A percentile compares a stretch with the other conserved stretches of the same genome.
These are phyloP conservation scores for Xylaria arbuscula DNA, from an alignment of 2,329 filamentous ascomycete genomes.

Conservation along the genomic window DNA sequence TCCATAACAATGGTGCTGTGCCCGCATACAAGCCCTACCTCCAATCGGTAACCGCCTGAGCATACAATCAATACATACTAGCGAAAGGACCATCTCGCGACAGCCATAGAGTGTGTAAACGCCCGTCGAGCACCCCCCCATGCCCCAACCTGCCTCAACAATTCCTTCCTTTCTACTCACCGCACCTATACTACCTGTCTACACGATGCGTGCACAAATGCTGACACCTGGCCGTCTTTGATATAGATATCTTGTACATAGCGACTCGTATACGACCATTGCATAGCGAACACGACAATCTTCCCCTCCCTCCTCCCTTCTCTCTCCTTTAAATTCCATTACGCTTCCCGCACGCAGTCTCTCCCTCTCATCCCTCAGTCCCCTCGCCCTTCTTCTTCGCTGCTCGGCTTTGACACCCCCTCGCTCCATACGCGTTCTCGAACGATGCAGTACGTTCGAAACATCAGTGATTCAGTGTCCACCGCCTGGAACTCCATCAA, in stretches of 20 bases:
- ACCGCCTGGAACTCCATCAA: conserved; percentile 99
- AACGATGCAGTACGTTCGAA: conserved; percentile 96
- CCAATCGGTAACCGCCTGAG: conserved; percentile 4
- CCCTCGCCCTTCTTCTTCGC: background rate
- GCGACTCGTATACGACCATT: conserved; percentile 7
- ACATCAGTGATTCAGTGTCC: conserved; percentile 92
- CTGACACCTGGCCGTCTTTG: background rate
- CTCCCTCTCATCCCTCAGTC: background rate
- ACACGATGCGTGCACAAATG: background rate
- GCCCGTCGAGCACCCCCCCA: background rate
- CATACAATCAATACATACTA: background rate
- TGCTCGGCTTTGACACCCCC: conserved; percentile 8
- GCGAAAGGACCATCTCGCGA: background rate
- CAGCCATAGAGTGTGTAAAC: background rate
- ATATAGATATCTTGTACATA: conserved; percentile 16
- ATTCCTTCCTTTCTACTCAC: conserved; percentile 9
- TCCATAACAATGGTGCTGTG: conserved; percentile 22
- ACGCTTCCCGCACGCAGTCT: background rate
- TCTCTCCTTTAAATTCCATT: too few species aligned
- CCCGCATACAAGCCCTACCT: background rate
- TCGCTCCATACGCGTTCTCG: background rate
- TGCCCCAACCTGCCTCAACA: conserved; percentile 29
- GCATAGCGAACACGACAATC: conserved; percentile 16
- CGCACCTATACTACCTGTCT: background rate
- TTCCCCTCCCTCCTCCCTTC: background rate